Evolutionary conservation across 805 yeast genomes (phyloP), one percentile per base, ranked within the genome.

Genomic region (Candida arabinofermentans): DNA sequence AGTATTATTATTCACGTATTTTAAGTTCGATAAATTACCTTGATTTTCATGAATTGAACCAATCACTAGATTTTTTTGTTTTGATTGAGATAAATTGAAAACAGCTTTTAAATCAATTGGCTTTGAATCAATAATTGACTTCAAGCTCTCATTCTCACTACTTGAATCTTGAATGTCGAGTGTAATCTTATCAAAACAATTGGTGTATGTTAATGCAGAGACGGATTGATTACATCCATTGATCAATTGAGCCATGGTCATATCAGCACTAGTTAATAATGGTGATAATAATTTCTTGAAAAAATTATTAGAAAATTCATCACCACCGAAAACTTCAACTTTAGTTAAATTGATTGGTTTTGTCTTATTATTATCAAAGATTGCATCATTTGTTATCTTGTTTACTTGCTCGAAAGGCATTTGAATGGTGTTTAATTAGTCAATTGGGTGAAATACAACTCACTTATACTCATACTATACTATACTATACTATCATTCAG

Each of bases 281-380:
- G 81, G 81, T 3, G 60, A 44, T 41, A 77, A 58, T 19, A 75
- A 58, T 47, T 71, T 74, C 43, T 59, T 54, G 61, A 72, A 72
- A 55, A 75, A 57, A 37, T 63, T 57, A 37, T 74, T 64, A 44
- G 70, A 67, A 39, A 58, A 56, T 13, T 42, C 49, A 4, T 57
- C 58, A n/a, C 59, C 64, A 9, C 66, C 66, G 12, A 33, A 22
- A 24, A 65, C 59, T 16, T 61, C 52, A 24, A 65, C 58, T 24
- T 57, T 49, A 13, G 58, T 54, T 30, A 65, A 46, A 24, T 50
- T 51, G 19, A 64, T 52, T 4, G 65, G 61, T 8, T 46, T 48
- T 16, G 55, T 42, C 26, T 40, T 39, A 42, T 48, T 51, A 6
- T 27, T 40, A 8, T 40, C 43, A n/a, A 55, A 24, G 12, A 55